Base-by-base conservation (phyloP, 805 yeast species). In the Yarrowia sp. region DNA sequence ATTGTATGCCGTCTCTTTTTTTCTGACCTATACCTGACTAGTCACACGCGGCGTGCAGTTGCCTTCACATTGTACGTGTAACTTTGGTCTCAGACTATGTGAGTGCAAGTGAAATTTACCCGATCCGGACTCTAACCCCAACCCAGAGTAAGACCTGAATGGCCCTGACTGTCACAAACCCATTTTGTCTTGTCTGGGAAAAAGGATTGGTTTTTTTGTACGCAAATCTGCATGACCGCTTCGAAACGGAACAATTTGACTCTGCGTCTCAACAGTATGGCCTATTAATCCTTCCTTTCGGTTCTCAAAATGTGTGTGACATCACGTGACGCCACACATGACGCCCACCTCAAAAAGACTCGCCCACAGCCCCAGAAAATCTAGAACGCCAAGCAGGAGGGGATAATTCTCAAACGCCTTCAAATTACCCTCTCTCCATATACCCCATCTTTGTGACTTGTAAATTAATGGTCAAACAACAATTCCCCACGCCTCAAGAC, bases 41-140 rank as follows among this genome's bases (percentile, higher is more conserved):
- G 35, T 44, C 9, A n/a, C 50, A 8, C 6, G 14, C 35, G 8
- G 35, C 35, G 50, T 28, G 50, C 35, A 44, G 13, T 9, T 14
- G 17, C 13, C 38, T n/a, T 31, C 10, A 11, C 38, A 35, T 9
- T n/a, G 33, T 15, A 28, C 35, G 36, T 33, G 55, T 48, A 48
- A 48, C 55, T 48, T 48, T 48, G 55, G 55, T 48, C 41, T 48
- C 55, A 48, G 28, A 48, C 39, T 48, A 33, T 35, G 10, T 10
- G 13, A 11, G 38, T 11, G 13, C 18, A 35, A 8, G 32, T 48
- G 55, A 48, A 48, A 48, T 35, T 48, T 48, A 17, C 55, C 55
- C 55, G 55, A 48, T 48, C 18, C 55, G 13, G 39, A 10, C 39
- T 8, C 8, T 17, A 10, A 47, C 53, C 53, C 39, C 5, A 33